Base-by-base conservation (phyloP, 257 asterid species). In the Scutellaria galericulata region DNA sequence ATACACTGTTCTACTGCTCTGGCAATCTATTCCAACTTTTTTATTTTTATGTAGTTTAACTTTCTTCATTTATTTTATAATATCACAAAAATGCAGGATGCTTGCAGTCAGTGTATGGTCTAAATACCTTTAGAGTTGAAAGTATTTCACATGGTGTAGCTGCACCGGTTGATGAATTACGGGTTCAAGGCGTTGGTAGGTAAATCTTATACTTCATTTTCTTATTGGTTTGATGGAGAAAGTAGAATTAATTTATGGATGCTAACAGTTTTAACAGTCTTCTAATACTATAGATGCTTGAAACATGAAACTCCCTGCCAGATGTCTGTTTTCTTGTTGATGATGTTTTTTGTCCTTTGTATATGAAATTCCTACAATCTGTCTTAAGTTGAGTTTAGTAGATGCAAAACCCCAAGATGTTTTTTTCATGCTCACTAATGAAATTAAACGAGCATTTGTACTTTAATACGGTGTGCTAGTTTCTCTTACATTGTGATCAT, bases 161-260 rank as follows among this genome's bases (percentile, higher is more conserved):
- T 56, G 91, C 96, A n/a, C 86, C 96, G 40, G 87, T 89, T 50
- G 89, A 89, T 74, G 93, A 85, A 79, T 80, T 87, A n/a, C 93
- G 44, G 79, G 75, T 87, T 75, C 87, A 87, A 64, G 96, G 90
- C 56, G 75, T 89, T 73, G 54, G 68, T 77, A 81, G 90, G 96
- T 89, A 76, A 70, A 46, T 57, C 50, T 27, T 54, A 35, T 11
- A 46, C 10, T 37, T 60, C 18, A 14, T 9, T 20, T 20, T 55
- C 39, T 55, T 20, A 20, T 20, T 20, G 39, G 39, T 22, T 24
- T 22, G 1, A 64, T 62, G 7, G 7, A 10, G 31, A 31, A 60
- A 18, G 48, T n/a, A 60, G 35, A 27, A 27, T 27, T 18, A 0
- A 31, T 8, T 57, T 10, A 24, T 27, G 2, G 44, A 57, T 24